Evolutionary conservation across 2,329 filamentous ascomycete genomes (phyloP), one percentile per base, ranked within the genome.

Genomic region (Herpomyces periplanetae): DNA sequence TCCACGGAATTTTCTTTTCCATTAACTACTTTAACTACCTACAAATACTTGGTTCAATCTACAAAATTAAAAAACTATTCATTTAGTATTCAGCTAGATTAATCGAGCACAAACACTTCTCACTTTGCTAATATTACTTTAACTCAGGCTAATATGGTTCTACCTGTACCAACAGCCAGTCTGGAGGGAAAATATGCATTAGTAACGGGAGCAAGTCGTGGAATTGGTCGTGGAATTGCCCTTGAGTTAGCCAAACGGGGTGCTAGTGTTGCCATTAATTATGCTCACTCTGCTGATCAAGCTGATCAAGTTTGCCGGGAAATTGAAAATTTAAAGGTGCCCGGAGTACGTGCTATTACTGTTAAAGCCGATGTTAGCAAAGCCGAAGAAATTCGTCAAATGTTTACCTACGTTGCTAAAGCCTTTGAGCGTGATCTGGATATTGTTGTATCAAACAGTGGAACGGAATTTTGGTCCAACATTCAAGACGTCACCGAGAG

Each of bases 161-260:
- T n/a, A n/a, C n/a, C n/a, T n/a, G n/a, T n/a, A n/a, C n/a, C n/a
- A n/a, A n/a, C n/a, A n/a, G n/a, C n/a, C n/a, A n/a, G n/a, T 43
- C 65, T 96, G 24, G 51, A 63, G 32, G 71, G 71, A 51, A 91
- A 91, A 45, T 91, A 71, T 3, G 47, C 91, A 23, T n/a, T 91
- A 22, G 53, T 96, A 26, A 91, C 80, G 3, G 80, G 80, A 22
- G 80, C 80, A 13, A 80, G 64, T 3, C 84, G 69, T 9, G 80
- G 80, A 25, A 91, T 96, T 38, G 80, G 80, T 10, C 54, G 51
- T 21, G 55, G 51, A 29, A 62, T 53, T 8, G 80, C 75, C n/a
- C 45, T 80, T 27, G 80, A 91, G 39, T 96, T 91, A 34, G 80
- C 80, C 4, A 52, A 43, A 28, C 54, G 55, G 26, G 58, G 58